These are phyloP conservation scores for Bertia moriformis DNA, from an alignment of 2,329 filamentous ascomycete genomes.

Conservation along the genomic window DNA sequence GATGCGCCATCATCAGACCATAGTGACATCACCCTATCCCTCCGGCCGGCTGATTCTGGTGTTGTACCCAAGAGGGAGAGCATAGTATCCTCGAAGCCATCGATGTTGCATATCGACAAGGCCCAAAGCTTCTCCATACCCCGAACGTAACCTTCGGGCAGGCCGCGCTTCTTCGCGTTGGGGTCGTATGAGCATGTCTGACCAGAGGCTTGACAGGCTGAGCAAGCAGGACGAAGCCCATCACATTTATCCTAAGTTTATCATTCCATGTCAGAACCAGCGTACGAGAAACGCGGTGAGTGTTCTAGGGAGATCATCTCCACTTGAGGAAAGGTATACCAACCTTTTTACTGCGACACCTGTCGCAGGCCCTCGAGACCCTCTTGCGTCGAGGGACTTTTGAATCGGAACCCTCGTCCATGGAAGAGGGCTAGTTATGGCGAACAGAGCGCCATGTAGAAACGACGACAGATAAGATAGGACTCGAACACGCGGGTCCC, in stretches of 20 bases:
- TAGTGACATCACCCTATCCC: conserved; percentile 16
- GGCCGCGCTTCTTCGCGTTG: conserved; percentile 24
- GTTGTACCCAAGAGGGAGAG: conserved; percentile 19
- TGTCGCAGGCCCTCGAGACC: conserved; percentile 26
- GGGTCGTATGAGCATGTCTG: conserved; percentile 25
- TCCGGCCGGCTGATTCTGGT: conserved; percentile 12
- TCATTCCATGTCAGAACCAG: too few species aligned
- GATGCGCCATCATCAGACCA: conserved; percentile 22
- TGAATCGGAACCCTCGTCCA: conserved; percentile 19
- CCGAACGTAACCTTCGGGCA: conserved; percentile 28
- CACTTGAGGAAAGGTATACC: too few species aligned
- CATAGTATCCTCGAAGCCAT: conserved; percentile 24
- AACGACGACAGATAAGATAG: not conserved
- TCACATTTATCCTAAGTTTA: conserved; percentile 23
- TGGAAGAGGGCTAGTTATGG: conserved; percentile 12
- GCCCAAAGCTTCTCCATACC: conserved; percentile 28
- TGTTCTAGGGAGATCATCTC: too few species aligned
- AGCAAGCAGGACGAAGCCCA: conserved; percentile 22
- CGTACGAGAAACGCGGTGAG: too few species aligned
- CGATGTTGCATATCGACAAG: conserved; percentile 23
- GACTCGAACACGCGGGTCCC: too few species aligned
- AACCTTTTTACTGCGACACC: conserved; percentile 24
- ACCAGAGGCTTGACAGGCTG: conserved; percentile 20
- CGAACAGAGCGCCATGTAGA: not conserved
- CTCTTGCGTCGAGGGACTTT: conserved; percentile 21